Percentiles rank a stretch among this genome's conserved stretches.
These are phyloP conservation scores for Lentinula sp. DNA, from an alignment of 768 basidiomycete species.

Conservation along the genomic window DNA sequence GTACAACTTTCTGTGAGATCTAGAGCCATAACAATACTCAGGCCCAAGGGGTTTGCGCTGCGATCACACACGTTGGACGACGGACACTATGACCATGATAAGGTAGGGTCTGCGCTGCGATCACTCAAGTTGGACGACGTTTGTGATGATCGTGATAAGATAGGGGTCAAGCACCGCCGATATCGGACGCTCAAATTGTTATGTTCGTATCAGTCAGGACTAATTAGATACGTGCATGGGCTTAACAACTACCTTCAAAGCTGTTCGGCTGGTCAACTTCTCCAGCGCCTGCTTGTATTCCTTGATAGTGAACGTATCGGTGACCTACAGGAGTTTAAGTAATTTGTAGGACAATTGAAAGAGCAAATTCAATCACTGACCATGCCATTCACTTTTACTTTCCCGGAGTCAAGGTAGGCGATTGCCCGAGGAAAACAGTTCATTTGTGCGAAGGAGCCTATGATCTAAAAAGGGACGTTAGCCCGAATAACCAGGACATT, in stretches of 20 bases:
- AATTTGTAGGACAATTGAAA: background rate
- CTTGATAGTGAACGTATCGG: constrained; percentile 49
- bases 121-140: too few relatives aligned
- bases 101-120: too few relatives aligned
- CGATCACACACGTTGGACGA: too few relatives aligned
- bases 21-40: too few relatives aligned
- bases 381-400: constrained; percentile 70
- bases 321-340: constrained; percentile 28
- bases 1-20: too few relatives aligned
- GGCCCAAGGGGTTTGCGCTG: too few relatives aligned
- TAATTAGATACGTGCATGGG: constrained; percentile 13
- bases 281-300: constrained; percentile 63
- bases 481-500: too few relatives aligned
- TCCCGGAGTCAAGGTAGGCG: constrained; percentile 82
- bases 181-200: too few relatives aligned
- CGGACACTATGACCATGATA: too few relatives aligned
- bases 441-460: constrained; percentile 80
- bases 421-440: constrained; percentile 89
- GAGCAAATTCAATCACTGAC: constrained; percentile 13
- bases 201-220: too few relatives aligned
- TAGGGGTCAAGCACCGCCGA: too few relatives aligned
- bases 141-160: too few relatives aligned
- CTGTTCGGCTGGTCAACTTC: constrained; percentile 52
- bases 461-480: constrained; percentile 33
- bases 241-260: constrained; percentile 48